Conservation (phyloP, 2,329 filamentous ascomycete genomes). For the Leptographium lundbergii region DNA sequence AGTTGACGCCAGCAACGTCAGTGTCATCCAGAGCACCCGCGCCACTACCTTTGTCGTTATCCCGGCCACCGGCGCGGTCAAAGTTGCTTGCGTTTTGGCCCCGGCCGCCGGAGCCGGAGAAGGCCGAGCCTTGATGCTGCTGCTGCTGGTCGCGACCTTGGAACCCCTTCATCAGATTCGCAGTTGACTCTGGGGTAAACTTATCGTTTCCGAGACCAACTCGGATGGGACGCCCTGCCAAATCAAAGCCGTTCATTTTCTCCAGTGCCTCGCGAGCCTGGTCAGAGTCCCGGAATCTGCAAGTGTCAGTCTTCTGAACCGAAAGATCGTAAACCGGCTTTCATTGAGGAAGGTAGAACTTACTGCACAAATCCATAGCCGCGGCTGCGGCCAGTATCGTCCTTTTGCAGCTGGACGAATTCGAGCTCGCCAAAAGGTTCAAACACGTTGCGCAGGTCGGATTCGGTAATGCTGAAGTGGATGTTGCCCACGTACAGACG, state of each 20-base stretch:
- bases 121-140: constrained; percentile 77
- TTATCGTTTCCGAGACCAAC: constrained; percentile 99
- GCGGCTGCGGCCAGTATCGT: constrained; percentile 78
- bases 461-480: constrained; percentile 97
- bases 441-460: constrained; percentile 90
- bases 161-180: constrained; percentile 84
- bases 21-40: constrained; percentile 95
- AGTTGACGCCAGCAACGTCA: constrained; percentile 95
- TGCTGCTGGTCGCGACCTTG: constrained; percentile 58
- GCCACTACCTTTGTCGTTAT: constrained; percentile 80
- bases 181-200: constrained; percentile 95
- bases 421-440: constrained; percentile 96
- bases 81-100: constrained; percentile 49
- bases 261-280: constrained; percentile 90
- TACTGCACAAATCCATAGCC: constrained; percentile 99
- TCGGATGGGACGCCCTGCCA: constrained; percentile 91
- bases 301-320: not conserved
- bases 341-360: constrained; percentile 33
- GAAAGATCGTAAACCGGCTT: constrained; percentile 65
- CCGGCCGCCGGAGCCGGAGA: constrained; percentile 80
- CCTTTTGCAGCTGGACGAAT: constrained; percentile 94
- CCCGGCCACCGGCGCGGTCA: constrained; percentile 78
- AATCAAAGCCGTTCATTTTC: constrained; percentile 99
- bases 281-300: constrained; percentile 75
- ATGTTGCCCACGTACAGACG: constrained; percentile 98